Percentiles rank a stretch among this genome's conserved stretches.
These are phyloP conservation scores for Fragosphaeria purpurea DNA, from an alignment of 2,329 filamentous ascomycete species.

Conservation along the genomic window DNA sequence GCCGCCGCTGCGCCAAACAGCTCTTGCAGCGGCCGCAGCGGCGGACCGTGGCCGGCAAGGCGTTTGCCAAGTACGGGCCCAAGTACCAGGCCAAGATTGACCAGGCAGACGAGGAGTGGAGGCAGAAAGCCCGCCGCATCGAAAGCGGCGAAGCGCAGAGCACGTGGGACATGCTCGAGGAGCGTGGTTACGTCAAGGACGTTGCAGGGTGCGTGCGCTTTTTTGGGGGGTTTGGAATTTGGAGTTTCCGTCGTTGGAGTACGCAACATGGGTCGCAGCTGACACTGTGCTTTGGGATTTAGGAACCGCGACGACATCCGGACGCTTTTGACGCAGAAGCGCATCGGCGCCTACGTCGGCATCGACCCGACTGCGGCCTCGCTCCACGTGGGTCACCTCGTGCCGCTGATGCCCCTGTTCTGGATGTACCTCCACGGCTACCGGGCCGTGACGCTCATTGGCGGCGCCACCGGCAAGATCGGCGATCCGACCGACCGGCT, in stretches of 20 bases:
- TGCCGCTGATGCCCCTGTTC: constrained; percentile 74
- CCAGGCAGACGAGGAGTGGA: constrained; percentile 37
- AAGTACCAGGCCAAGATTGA: constrained; percentile 34
- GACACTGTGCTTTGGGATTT: neutral
- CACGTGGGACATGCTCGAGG: constrained; percentile 56
- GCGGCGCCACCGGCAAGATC: constrained; percentile 66
- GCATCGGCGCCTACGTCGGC: constrained; percentile 68
- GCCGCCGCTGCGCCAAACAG: constrained; percentile 10
- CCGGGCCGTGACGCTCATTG: constrained; percentile 55
- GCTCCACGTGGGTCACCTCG: constrained; percentile 68
- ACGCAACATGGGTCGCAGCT: too few relatives aligned
- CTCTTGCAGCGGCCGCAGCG: constrained; percentile 1
- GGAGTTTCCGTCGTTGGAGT: too few relatives aligned
- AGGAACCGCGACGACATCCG: constrained; percentile 45
- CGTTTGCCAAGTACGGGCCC: constrained; percentile 14
- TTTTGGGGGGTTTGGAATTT: too few relatives aligned
- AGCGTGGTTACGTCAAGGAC: constrained; percentile 65
- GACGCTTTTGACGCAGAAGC: constrained; percentile 51
- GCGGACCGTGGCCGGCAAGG: constrained; percentile 9
- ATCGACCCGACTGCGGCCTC: constrained; percentile 75
- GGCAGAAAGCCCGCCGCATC: constrained; percentile 35
- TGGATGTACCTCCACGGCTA: constrained; percentile 75
- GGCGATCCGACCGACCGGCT: constrained; percentile 69
- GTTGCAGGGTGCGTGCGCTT: constrained; percentile 53
- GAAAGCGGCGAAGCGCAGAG: constrained; percentile 37